Evolutionary conservation across 2,329 filamentous ascomycete genomes (phyloP).

Genomic region (Lachnellula occidentalis): DNA sequence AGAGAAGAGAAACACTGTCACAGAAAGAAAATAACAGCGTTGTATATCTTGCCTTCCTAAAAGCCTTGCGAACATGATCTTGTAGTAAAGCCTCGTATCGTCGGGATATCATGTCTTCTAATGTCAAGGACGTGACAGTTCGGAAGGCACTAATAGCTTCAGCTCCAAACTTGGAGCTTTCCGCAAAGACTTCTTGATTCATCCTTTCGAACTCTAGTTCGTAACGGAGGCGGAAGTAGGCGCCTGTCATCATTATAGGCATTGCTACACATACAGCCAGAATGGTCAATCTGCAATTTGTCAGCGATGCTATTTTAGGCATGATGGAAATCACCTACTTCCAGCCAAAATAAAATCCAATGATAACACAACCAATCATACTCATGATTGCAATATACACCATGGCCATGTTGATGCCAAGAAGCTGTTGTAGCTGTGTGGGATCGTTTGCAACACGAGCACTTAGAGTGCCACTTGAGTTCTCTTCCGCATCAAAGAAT

Average conservation of each 20-base stretch:
- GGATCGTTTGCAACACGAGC: constrained; percentile 43
- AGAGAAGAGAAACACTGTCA: constrained; percentile 50
- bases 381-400: constrained; percentile 59
- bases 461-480: constrained; percentile 43
- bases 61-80: constrained; percentile 43
- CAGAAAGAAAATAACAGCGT: constrained; percentile 48
- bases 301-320: not conserved
- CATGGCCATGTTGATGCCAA: constrained; percentile 47
- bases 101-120: constrained; percentile 51
- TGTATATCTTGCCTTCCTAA: constrained; percentile 41
- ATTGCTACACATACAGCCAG: constrained; percentile 57
- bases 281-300: constrained; percentile 44
- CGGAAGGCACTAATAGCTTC: constrained; percentile 58
- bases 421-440: constrained; percentile 44
- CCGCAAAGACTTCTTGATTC: constrained; percentile 52
- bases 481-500: constrained; percentile 40
- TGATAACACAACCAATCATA: constrained; percentile 56
- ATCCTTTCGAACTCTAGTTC: constrained; percentile 52
- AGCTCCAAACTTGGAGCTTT: constrained; percentile 57
- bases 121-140: constrained; percentile 55
- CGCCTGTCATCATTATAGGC: constrained; percentile 41
- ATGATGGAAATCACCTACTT: constrained; percentile 37
- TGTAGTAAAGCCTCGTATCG: constrained; percentile 44
- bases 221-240: constrained; percentile 45
- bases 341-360: constrained; percentile 71